phyloP scores from a whole-genome alignment of 2,329 filamentous ascomycete species.

The Didymella sp. region DNA sequence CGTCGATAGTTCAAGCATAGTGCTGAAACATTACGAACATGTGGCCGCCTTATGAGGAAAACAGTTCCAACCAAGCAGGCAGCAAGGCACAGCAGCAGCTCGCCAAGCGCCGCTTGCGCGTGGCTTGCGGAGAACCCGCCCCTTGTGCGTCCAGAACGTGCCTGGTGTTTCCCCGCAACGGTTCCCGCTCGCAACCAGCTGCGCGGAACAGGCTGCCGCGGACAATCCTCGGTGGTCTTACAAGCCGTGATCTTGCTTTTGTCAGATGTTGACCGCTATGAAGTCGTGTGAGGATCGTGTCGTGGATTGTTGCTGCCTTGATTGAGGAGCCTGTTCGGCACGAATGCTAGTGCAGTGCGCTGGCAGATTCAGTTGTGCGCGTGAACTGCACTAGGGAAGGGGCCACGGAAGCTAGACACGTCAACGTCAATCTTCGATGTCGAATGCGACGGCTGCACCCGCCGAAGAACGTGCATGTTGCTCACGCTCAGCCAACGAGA shows the following conservation, averaged over 20 bases:
- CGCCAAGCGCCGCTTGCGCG: constrained; percentile 15
- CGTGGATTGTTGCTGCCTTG: not conserved
- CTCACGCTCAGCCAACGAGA: not conserved
- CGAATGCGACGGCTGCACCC: constrained; percentile 13
- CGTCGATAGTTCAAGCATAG: not conserved
- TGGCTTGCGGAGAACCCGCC: constrained; percentile 23
- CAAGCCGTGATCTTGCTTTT: not conserved
- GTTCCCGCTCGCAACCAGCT: constrained; percentile 13
- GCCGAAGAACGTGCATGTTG: not conserved
- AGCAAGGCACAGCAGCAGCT: constrained; percentile 9
- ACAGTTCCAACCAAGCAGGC: constrained; percentile 7
- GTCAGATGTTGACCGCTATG: not conserved
- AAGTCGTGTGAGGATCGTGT: not conserved
- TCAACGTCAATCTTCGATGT: constrained; percentile 18
- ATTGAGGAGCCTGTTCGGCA: not conserved
- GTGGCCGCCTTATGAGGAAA: not conserved
- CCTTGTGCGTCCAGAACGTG: constrained; percentile 19
- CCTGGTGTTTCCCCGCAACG: constrained; percentile 13
- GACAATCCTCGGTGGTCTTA: not conserved
- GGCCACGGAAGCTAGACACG: constrained; percentile 28
- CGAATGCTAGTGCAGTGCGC: constrained; percentile 5
- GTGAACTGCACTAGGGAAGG: constrained; percentile 6
- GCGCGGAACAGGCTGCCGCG: constrained; percentile 6
- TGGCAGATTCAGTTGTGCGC: not conserved
- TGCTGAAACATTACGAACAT: not conserved